Percentiles rank a stretch among this genome's conserved stretches.
Evolutionary conservation across 352 stramenopile genomes (phyloP).

Genomic region (Pythium utonaiense): DNA sequence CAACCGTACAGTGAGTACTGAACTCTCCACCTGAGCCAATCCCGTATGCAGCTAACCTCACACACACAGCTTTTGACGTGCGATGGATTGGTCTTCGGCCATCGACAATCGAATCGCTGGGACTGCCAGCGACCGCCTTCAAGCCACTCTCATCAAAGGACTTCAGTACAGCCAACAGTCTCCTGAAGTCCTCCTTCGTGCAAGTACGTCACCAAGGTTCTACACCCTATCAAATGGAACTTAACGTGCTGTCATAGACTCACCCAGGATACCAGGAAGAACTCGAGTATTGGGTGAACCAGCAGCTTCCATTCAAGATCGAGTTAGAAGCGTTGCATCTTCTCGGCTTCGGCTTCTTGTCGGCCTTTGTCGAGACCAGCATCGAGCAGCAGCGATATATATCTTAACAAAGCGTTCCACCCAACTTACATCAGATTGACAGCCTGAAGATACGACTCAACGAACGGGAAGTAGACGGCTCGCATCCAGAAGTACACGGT

Average conservation of each 20-base stretch:
- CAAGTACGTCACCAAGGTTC: constrained; percentile 33
- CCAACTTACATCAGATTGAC: constrained; percentile 22
- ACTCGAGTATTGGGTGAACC: constrained; percentile 46
- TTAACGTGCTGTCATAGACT: constrained; percentile 25
- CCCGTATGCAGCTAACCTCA: too few relatives aligned
- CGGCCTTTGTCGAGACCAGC: constrained; percentile 44
- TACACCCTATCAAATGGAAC: not conserved
- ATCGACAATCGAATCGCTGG: constrained; percentile 55
- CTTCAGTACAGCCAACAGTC: constrained; percentile 32
- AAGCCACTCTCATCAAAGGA: constrained; percentile 64
- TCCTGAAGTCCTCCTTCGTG: constrained; percentile 52
- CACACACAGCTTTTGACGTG: constrained; percentile 65
- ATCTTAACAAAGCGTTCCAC: constrained; percentile 18
- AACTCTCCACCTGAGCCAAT: not conserved
- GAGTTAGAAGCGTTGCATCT: constrained; percentile 80
- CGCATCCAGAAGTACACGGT: constrained; percentile 82
- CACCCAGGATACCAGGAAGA: constrained; percentile 50
- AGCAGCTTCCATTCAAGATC: constrained; percentile 59
- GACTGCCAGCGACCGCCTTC: constrained; percentile 46
- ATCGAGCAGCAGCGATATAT: constrained; percentile 34
- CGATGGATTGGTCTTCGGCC: constrained; percentile 92
- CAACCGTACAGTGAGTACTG: constrained; percentile 41
- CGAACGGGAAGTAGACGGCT: constrained; percentile 66
- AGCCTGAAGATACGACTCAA: constrained; percentile 34
- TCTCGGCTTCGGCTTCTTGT: constrained; percentile 73